Evolutionary conservation across 177 flowering plant genomes (phyloP).

Genomic region (Vitis hybrid): DNA sequence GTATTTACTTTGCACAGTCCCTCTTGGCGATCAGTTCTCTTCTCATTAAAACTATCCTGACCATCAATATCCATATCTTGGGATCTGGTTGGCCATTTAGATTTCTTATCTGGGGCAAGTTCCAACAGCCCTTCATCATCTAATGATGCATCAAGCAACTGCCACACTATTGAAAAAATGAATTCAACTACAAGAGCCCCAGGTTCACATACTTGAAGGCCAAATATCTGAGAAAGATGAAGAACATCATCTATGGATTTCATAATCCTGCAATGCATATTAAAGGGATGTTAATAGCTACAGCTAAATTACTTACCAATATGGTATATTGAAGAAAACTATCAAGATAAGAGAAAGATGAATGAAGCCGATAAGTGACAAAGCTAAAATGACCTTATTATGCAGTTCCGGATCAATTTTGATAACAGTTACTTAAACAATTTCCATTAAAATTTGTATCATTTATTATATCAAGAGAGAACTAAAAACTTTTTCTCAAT

Average conservation of each 20-base stretch:
- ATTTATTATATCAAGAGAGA: too few species aligned
- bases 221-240: conserved; percentile 69
- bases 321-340: not conserved
- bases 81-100: conserved; percentile 53
- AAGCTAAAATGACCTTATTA: not conserved
- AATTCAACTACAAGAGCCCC: conserved; percentile 65
- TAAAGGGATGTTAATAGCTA: not conserved
- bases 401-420: not conserved
- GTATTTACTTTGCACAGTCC: conserved; percentile 56
- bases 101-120: conserved; percentile 54
- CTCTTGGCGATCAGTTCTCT: conserved; percentile 51
- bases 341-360: not conserved
- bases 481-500: too few species aligned
- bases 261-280: conserved; percentile 61
- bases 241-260: conserved; percentile 64
- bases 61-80: conserved; percentile 80
- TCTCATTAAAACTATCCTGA: conserved; percentile 42
- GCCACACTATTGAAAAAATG: conserved; percentile 74
- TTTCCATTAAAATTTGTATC: too few species aligned
- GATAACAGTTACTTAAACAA: too few species aligned
- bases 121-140: conserved; percentile 89
- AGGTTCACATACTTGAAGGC: conserved; percentile 52
- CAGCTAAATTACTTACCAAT: not conserved
- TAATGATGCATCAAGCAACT: conserved; percentile 82
- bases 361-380: not conserved